Base-by-base conservation (phyloP, 257 asterid genomes). In the Cordia subcordata region DNA sequence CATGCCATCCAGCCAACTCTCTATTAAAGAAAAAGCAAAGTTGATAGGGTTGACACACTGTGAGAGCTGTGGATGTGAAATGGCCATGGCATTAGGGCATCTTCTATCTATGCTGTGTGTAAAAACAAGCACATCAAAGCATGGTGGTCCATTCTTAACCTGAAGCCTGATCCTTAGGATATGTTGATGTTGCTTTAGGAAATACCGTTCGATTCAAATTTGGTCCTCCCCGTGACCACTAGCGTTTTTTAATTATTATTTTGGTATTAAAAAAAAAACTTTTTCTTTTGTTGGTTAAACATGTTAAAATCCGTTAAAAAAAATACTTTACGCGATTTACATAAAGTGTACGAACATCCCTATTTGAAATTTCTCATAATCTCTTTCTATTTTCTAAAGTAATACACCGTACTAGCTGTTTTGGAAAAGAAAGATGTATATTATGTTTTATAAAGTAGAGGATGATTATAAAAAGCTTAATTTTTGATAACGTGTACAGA, bases 201-300 rank as follows among this genome's bases (percentile, higher is more conserved):
- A 70, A 68, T 55, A 68, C 71, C 53, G 57, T 51, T 8, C 59
- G 78, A 77, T 81, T 67, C 84, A 75, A 42, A 40, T 59, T 57
- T 58, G 64, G 68, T 66, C 65, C 74, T 59, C 16, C 40, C 37
- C 46, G 76, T 51, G 70, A 65, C 62, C 81, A 56, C 71, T 42
- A 33, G 13, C 57, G 46, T 73, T 57, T 39, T 23, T 6, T 27
- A 27, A 1, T 1, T 27, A 27, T 27, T n/a, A n/a, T n/a, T n/a
- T n/a, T n/a, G n/a, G n/a, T n/a, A n/a, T n/a, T n/a, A n/a, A n/a
- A n/a, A n/a, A n/a, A n/a, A n/a, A n/a, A n/a, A n/a, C n/a, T n/a
- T n/a, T n/a, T n/a, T n/a, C n/a, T n/a, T n/a, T n/a, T n/a, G n/a
- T n/a, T n/a, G n/a, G n/a, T n/a, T n/a, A n/a, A n/a, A n/a, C n/a